Conservation (phyloP, 139 green algal species). For the Ettlia oleoabundans region DNA sequence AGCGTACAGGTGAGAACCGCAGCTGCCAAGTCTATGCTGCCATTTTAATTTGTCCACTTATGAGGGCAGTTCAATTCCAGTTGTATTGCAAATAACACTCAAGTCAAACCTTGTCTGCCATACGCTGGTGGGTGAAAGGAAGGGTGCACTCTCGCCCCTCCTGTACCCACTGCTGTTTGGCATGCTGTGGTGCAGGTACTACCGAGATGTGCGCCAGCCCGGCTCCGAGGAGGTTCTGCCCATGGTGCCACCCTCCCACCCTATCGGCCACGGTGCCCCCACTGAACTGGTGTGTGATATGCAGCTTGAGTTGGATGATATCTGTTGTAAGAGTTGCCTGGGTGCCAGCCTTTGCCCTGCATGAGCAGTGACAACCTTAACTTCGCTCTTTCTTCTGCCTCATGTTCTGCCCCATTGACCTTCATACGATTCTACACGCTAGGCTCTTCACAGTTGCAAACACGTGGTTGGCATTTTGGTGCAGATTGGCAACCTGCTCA, state of each 20-base stretch:
- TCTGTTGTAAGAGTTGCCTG: neutral
- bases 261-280: neutral
- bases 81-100: too few species aligned
- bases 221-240: neutral
- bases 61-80: too few species aligned
- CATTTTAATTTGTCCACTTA: too few species aligned
- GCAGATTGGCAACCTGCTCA: neutral
- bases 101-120: neutral
- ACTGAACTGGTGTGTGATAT: neutral
- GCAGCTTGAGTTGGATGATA: neutral
- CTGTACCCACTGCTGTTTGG: neutral
- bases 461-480: too few species aligned
- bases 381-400: too few species aligned
- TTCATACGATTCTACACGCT: too few species aligned
- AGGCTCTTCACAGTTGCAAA: too few species aligned
- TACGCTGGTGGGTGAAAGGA: too few species aligned
- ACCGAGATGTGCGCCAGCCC: neutral
- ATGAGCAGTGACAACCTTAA: too few species aligned
- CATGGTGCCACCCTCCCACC: neutral
- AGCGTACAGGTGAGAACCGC: neutral
- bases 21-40: neutral
- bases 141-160: too few species aligned
- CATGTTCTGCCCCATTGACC: neutral
- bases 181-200: neutral
- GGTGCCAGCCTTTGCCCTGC: too few species aligned